A percentile compares a stretch with the other conserved stretches of the same genome.
Evolutionary conservation across 805 yeast species (phyloP).

Genomic region (Candida maris): DNA sequence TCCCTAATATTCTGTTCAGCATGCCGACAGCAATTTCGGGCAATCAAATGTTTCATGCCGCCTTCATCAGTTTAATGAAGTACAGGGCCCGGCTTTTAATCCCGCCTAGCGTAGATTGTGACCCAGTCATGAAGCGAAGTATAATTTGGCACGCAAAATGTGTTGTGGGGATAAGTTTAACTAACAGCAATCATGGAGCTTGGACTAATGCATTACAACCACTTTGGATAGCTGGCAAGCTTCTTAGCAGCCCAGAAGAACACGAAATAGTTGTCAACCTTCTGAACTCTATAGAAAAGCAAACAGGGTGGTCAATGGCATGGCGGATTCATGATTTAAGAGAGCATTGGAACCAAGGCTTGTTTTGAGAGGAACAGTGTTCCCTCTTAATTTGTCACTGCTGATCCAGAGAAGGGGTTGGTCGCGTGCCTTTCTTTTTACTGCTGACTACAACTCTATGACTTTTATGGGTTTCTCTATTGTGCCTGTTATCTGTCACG

Average conservation of each 20-base stretch:
- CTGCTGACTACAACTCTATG: too few species aligned
- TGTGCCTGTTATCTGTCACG: too few species aligned
- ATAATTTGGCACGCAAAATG: slow-evolving; percentile 36
- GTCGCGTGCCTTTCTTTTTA: too few species aligned
- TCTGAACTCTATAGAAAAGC: slow-evolving; percentile 20
- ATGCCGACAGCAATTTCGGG: slow-evolving; percentile 41
- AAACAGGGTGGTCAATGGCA: slow-evolving; percentile 24
- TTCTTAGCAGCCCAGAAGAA: slow-evolving; percentile 24
- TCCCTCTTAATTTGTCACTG: too few species aligned
- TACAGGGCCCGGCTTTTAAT: slow-evolving; percentile 34
- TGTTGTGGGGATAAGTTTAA: slow-evolving; percentile 33
- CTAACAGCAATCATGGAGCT: slow-evolving; percentile 28
- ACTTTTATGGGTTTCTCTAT: too few species aligned
- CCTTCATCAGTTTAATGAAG: slow-evolving; percentile 36
- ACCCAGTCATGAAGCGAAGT: slow-evolving; percentile 15
- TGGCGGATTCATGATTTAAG: slow-evolving; percentile 20
- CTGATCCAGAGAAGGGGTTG: too few species aligned
- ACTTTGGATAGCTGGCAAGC: slow-evolving; percentile 26
- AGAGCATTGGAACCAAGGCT: slow-evolving; percentile 22
- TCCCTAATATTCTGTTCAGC: slow-evolving; percentile 36
- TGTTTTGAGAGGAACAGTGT: too few species aligned
- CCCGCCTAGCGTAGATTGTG: slow-evolving; percentile 8
- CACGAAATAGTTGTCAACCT: slow-evolving; percentile 21
- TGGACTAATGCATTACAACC: slow-evolving; percentile 27
- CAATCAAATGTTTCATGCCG: slow-evolving; percentile 39